phyloP scores from a whole-genome alignment of 208 protist genomes.

The Trichomonas gallinae region DNA sequence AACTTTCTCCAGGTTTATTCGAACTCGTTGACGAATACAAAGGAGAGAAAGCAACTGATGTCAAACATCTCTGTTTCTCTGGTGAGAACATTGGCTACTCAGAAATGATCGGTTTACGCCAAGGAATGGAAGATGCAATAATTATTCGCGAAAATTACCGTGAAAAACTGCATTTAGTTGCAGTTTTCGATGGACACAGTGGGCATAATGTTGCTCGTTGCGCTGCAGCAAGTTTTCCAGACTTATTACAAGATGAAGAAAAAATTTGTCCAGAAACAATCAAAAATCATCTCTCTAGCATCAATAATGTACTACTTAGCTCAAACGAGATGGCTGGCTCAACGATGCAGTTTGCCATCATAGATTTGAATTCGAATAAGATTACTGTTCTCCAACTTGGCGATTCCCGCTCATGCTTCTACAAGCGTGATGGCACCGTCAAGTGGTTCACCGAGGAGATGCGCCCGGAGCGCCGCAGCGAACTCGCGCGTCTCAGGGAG shows the following conservation, averaged over 20 bases:
- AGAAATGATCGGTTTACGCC: neutral
- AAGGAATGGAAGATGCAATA: neutral
- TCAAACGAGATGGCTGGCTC: neutral
- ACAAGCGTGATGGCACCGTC: neutral
- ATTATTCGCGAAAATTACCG: neutral
- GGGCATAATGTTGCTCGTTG: neutral
- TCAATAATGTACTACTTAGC: neutral
- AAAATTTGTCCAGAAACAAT: neutral
- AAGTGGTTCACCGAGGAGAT: neutral
- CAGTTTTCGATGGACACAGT: neutral
- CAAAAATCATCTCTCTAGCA: neutral
- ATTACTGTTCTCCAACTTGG: neutral
- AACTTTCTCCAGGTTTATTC: neutral
- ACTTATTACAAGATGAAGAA: neutral
- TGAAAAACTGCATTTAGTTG: neutral
- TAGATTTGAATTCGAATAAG: neutral
- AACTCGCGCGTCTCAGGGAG: neutral
- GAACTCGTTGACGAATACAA: neutral
- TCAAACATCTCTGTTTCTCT: neutral
- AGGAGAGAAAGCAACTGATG: neutral
- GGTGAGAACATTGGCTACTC: neutral
- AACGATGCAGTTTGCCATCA: neutral
- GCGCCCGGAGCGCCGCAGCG: neutral
- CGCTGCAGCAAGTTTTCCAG: neutral
- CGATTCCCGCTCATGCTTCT: neutral